Conservation (phyloP, 805 yeast species). For the Candida berthetii region DNA sequence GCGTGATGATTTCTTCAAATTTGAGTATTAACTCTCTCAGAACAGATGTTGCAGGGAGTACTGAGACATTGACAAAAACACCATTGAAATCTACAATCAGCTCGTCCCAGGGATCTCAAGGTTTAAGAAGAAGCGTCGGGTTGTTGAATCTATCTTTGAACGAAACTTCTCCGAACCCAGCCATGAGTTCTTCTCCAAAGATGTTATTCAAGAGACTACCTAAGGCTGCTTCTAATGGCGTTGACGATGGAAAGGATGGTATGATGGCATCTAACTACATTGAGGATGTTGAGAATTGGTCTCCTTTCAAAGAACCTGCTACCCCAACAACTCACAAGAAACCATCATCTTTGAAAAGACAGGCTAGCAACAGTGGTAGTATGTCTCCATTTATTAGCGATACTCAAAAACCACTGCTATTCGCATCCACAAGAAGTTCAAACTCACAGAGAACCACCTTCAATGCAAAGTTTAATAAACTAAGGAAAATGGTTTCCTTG, state of each 20-base stretch:
- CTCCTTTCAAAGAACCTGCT: conserved; percentile 21
- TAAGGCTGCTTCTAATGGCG: background rate
- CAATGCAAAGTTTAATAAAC: conserved; percentile 20
- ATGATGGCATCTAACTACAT: conserved; percentile 11
- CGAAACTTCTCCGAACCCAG: conserved; percentile 26
- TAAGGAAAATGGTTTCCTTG: conserved; percentile 20
- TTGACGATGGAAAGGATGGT: conserved; percentile 3
- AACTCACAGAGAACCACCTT: conserved; percentile 16
- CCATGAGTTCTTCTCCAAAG: conserved; percentile 15
- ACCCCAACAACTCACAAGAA: conserved; percentile 15
- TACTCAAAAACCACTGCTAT: conserved; percentile 16
- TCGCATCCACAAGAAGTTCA: conserved; percentile 23
- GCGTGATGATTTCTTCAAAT: background rate
- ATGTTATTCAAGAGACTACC: conserved; percentile 11
- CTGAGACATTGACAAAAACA: conserved; percentile 8
- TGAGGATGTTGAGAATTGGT: conserved; percentile 22
- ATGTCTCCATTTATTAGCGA: conserved; percentile 21
- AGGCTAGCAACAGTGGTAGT: conserved; percentile 20
- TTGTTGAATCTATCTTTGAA: conserved; percentile 41
- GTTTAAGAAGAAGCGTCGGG: conserved; percentile 47
- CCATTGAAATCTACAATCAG: conserved; percentile 15
- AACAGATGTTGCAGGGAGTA: background rate
- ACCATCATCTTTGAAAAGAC: conserved; percentile 17
- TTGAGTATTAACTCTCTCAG: background rate
- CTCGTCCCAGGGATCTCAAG: conserved; percentile 22